Evolutionary conservation across 768 basidiomycete species (phyloP).

Genomic region (Amanita pseudoporphyria): DNA sequence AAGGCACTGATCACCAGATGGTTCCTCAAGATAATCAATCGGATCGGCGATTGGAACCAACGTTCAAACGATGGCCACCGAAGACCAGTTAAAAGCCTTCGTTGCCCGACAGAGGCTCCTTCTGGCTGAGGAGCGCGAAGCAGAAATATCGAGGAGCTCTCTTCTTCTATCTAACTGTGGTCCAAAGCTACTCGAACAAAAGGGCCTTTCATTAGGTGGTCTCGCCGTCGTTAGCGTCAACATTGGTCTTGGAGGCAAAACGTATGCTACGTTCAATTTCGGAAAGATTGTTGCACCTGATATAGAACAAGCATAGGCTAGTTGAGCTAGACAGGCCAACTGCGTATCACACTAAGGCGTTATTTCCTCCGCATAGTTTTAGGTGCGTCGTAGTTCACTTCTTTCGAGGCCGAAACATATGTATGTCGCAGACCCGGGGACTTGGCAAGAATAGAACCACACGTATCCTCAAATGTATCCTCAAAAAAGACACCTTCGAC

Average conservation of each 20-base stretch:
- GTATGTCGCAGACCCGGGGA: slow-evolving; percentile 65
- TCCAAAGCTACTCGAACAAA: slow-evolving; percentile 78
- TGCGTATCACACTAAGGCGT: slow-evolving; percentile 61
- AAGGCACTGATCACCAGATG: too few species aligned
- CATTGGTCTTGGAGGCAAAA: slow-evolving; percentile 89
- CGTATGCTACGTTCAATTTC: slow-evolving; percentile 35
- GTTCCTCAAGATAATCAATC: too few species aligned
- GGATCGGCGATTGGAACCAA: not conserved
- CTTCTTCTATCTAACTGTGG: slow-evolving; percentile 80
- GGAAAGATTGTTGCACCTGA: slow-evolving; percentile 11
- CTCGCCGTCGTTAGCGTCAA: slow-evolving; percentile 63
- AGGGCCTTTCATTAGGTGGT: slow-evolving; percentile 71
- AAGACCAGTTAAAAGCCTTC: slow-evolving; percentile 41
- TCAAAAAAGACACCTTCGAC: slow-evolving; percentile 27
- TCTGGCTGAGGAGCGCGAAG: slow-evolving; percentile 62
- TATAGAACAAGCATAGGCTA: slow-evolving; percentile 54
- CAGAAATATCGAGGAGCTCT: slow-evolving; percentile 76
- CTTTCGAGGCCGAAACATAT: not conserved
- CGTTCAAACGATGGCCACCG: slow-evolving; percentile 19
- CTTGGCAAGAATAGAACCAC: slow-evolving; percentile 75
- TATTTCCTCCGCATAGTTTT: slow-evolving; percentile 83
- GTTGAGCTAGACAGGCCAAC: slow-evolving; percentile 79
- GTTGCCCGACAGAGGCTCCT: slow-evolving; percentile 59
- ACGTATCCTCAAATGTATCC: slow-evolving; percentile 31
- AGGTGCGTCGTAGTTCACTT: slow-evolving; percentile 30